Percentiles rank a stretch among this genome's conserved stretches.
phyloP scores from a whole-genome alignment of 106 monocot species.

The Hemerocallis citrina region DNA sequence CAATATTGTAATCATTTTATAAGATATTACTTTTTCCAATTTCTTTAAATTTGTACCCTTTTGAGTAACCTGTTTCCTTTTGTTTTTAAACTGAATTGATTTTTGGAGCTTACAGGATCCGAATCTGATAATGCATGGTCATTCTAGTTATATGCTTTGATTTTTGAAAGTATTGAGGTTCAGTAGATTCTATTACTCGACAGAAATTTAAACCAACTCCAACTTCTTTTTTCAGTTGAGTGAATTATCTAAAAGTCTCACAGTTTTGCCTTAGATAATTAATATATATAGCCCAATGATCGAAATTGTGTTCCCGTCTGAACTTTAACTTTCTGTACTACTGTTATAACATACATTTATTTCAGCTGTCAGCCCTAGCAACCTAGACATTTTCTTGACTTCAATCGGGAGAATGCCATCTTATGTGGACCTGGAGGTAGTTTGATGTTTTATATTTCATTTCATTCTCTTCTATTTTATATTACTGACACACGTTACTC shows the following conservation, averaged over 20 bases:
- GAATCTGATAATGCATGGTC: background rate
- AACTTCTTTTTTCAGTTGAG: background rate
- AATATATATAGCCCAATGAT: no score
- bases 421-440: constrained; percentile 91
- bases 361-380: constrained; percentile 55
- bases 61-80: background rate
- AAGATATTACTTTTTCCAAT: background rate
- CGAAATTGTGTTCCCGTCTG: background rate
- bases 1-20: background rate
- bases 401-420: constrained; percentile 70
- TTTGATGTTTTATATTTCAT: constrained; percentile 6
- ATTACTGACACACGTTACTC: background rate
- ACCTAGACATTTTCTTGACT: constrained; percentile 76
- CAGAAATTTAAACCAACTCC: background rate
- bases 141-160: no score
- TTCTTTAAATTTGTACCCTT: background rate
- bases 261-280: background rate
- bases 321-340: background rate
- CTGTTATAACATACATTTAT: background rate
- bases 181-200: no score
- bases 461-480: background rate
- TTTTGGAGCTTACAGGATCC: background rate
- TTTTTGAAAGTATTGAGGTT: no score
- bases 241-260: background rate
- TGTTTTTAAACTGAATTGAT: background rate